Evolutionary conservation across 2,329 filamentous ascomycete genomes (phyloP), one percentile per base, ranked within the genome.

Genomic region (Geoglossum cookeanum): DNA sequence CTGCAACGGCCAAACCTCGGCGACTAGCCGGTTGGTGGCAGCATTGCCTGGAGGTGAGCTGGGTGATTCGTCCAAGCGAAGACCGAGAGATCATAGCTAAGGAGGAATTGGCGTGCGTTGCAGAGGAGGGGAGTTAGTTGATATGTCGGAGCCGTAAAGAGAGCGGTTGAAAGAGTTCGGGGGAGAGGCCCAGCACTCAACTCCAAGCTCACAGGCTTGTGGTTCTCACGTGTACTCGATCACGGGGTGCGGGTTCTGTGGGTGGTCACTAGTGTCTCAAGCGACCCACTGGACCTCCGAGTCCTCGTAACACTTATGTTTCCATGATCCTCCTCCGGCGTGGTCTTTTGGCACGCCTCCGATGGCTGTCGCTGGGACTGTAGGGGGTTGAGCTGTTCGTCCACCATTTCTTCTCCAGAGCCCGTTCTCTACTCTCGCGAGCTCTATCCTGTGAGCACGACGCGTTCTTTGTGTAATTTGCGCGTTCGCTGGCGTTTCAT

Each of bases 1-100:
- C 78, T 65, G 86, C 76, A 64, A 80, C 78, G 66, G 82, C 81
- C 66, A 85, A 77, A 63, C 77, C 76, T 69, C 83, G 78, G 71
- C 75, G 75, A 69, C 75, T 73, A 65, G 70, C 68, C 65, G 74
- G 69, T 62, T 71, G 68, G 67, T 78, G 78, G 71, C 78, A 77
- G 75, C 78, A 73, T 70, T 78, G 73, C 66, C 77, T 75, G 70
- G 79, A 72, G 69, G 77, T 77, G 71, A 78, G 78, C 73, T 79
- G 77, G 68, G 79, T 78, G 71, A 76, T 76, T 69, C 79, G 76
- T 71, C 78, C 75, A 70, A 83, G 72, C 70, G 78, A 75, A 69
- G 79, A 78, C 72, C 80, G 78, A 72, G 81, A 79, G 73, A 84
- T 76, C 82, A 85, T 85, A 61, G 62, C 61, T 60, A 56, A 60